These are phyloP conservation scores for Hygrophila difformis DNA, from an alignment of 257 asterid genomes.

Conservation along the genomic window DNA sequence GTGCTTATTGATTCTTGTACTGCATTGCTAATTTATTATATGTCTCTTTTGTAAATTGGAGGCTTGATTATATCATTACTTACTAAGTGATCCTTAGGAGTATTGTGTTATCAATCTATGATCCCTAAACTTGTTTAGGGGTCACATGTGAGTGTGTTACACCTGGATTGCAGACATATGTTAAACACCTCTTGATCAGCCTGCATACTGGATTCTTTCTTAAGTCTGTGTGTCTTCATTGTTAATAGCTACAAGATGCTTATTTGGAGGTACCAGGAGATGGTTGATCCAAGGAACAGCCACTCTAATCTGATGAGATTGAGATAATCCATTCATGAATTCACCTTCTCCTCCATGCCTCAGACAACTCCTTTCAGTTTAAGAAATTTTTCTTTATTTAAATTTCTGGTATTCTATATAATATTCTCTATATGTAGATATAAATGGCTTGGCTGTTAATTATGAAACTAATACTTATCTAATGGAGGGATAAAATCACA, in stretches of 20 bases:
- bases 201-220: slow-evolving; percentile 55
- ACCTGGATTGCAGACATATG: slow-evolving; percentile 52
- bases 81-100: slow-evolving; percentile 9
- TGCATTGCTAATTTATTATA: too few species aligned
- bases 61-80: background rate
- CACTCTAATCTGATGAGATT: slow-evolving; percentile 13
- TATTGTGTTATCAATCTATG: slow-evolving; percentile 21
- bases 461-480: slow-evolving; percentile 6
- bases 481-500: background rate
- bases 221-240: too few species aligned
- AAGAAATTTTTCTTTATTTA: too few species aligned
- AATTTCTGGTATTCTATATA: too few species aligned
- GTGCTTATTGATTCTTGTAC: too few species aligned
- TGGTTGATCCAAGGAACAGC: too few species aligned
- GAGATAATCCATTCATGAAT: slow-evolving; percentile 2
- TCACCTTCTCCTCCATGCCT: too few species aligned
- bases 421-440: too few species aligned
- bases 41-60: background rate
- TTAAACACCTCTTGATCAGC: slow-evolving; percentile 49
- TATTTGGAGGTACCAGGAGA: slow-evolving; percentile 48
- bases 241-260: slow-evolving; percentile 62
- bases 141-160: slow-evolving; percentile 52
- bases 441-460: background rate
- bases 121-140: slow-evolving; percentile 47
- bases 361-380: too few species aligned